phyloP scores from a whole-genome alignment of 805 yeast genomes.

The Candida pseudofarinosa region DNA sequence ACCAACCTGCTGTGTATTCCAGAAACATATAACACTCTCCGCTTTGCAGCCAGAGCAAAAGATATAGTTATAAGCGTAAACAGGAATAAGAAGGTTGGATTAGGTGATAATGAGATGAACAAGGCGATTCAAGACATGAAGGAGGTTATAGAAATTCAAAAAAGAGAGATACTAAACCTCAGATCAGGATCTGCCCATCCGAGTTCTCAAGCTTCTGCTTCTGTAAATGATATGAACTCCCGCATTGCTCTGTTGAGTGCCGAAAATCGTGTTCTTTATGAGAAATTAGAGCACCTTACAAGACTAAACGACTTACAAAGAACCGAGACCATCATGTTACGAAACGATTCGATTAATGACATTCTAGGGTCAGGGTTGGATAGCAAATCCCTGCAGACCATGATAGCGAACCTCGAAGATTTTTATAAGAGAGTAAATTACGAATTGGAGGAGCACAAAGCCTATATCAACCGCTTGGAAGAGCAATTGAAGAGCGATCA shows the following conservation, averaged over 20 bases:
- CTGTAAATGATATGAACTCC: slow-evolving; percentile 7
- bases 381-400: slow-evolving; percentile 31
- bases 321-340: slow-evolving; percentile 51
- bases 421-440: slow-evolving; percentile 43
- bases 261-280: slow-evolving; percentile 62
- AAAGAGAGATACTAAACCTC: slow-evolving; percentile 44
- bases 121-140: slow-evolving; percentile 51
- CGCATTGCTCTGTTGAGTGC: slow-evolving; percentile 38
- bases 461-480: slow-evolving; percentile 60
- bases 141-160: slow-evolving; percentile 58
- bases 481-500: slow-evolving; percentile 39
- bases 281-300: slow-evolving; percentile 64
- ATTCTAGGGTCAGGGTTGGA: slow-evolving; percentile 45
- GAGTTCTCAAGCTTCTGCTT: not conserved
- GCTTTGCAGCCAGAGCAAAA: slow-evolving; percentile 93
- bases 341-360: slow-evolving; percentile 58
- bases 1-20: slow-evolving; percentile 45
- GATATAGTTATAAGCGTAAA: slow-evolving; percentile 71
- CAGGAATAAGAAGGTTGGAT: slow-evolving; percentile 38
- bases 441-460: slow-evolving; percentile 56
- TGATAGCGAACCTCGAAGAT: slow-evolving; percentile 47
- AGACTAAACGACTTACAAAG: slow-evolving; percentile 59
- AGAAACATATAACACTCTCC: slow-evolving; percentile 80
- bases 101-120: slow-evolving; percentile 37
- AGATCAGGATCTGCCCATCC: slow-evolving; percentile 11